Conservation (phyloP, 2,329 filamentous ascomycete species). For the Colletotrichum sublineola region DNA sequence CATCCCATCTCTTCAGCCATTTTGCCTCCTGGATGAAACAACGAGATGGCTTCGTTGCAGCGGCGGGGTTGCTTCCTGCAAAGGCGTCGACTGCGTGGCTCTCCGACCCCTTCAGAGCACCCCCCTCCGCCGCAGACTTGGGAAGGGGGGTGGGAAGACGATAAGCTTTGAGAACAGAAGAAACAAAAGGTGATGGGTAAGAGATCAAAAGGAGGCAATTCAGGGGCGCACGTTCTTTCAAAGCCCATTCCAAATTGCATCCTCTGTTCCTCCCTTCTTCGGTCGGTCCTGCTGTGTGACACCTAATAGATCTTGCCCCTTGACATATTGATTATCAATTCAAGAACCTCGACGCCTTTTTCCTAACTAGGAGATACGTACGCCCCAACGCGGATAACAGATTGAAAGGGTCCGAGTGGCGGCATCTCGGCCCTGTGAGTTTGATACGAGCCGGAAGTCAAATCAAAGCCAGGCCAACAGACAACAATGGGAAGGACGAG, state of each 20-base stretch:
- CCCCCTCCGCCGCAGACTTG: constrained; percentile 9
- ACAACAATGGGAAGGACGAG: neutral
- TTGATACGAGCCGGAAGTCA: constrained; percentile 37
- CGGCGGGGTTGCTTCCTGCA: constrained; percentile 12
- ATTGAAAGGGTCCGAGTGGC: constrained; percentile 29
- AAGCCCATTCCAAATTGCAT: neutral
- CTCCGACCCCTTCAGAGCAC: constrained; percentile 6
- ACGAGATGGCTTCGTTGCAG: constrained; percentile 21
- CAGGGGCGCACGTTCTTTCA: constrained; percentile 29
- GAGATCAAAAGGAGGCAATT: neutral
- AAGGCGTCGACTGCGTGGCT: constrained; percentile 22
- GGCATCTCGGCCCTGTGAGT: constrained; percentile 27
- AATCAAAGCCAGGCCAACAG: constrained; percentile 1
- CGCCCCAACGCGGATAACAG: neutral
- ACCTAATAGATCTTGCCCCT: neutral
- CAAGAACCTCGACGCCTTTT: constrained; percentile 17
- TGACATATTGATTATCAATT: neutral
- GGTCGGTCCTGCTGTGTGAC: constrained; percentile 6
- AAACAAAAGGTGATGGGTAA: constrained; percentile 3
- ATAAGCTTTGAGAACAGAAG: neutral
- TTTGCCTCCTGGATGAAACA: constrained; percentile 26
- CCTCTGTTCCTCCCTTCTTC: constrained; percentile 16
- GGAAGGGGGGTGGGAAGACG: too few relatives aligned
- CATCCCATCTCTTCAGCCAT: constrained; percentile 35
- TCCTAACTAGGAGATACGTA: constrained; percentile 3